Evolutionary conservation across 768 basidiomycete species (phyloP), one percentile per base, ranked within the genome.

Genomic region (Dentipellis sp.): DNA sequence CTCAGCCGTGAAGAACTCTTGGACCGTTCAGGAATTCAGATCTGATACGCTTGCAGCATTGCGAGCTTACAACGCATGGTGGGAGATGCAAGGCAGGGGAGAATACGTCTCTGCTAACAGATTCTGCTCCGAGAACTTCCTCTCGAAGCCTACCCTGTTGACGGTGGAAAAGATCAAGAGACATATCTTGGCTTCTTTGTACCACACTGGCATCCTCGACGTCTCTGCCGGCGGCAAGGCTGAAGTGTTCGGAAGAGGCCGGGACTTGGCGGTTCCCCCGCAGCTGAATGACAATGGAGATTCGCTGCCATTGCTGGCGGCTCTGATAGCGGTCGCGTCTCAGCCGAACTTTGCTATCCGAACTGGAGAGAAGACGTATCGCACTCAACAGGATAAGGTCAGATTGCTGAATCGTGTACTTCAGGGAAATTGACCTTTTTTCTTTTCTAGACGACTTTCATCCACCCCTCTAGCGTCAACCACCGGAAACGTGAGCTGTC

Each of bases 291-390:
- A 69, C 42, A 90, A 94, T 62, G 78, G 78, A n/a, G 74, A 85
- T 52, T 89, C 85, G 21, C 66, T 84, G 14, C 88, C 94, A 10
- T 70, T 97, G 22, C 72, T 95, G 29, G 83, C 88, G 11, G 91
- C 86, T 8, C 74, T 97, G 53, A 88, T 97, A 65, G 82, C 91
- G 10, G 80, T 90, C 52, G 91, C 91, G 0, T 82, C 81, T 1
- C 91, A 94, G 64, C 94, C 94, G 21, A 94, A 94, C 68, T 95
- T 94, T 68, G 93, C 88, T 3, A 78, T 95, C 53, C 75, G 87
- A 52, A 82, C 80, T 6, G 78, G 83, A 1, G 84, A 85, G 46
- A 82, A 75, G 66, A 76, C 75, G 6, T 80, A 81, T 57, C 77
- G 91, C 46, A 95, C 94, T 2, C 75, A 81, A 14, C 80, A 82